Percentiles rank a stretch among this genome's conserved stretches.
These are phyloP conservation scores for Hirschioporus abietinus DNA, from an alignment of 768 basidiomycete species.

Conservation along the genomic window DNA sequence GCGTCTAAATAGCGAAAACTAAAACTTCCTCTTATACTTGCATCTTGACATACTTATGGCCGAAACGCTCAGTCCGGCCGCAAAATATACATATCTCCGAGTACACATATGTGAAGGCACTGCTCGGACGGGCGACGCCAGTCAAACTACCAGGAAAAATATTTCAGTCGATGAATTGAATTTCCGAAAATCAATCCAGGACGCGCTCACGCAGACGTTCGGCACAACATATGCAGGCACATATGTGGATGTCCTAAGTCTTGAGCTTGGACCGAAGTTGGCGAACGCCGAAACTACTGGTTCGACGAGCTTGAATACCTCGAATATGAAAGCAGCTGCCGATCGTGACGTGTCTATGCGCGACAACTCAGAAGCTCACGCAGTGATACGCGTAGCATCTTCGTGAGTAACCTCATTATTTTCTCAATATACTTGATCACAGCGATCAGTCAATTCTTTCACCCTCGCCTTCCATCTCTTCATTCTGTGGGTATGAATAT, in stretches of 20 bases:
- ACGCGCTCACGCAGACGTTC: constrained; percentile 2
- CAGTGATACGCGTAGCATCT: neutral
- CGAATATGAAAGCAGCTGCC: neutral
- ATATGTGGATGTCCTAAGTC: neutral
- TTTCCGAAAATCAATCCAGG: neutral
- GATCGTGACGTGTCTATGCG: neutral
- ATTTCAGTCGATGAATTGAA: neutral
- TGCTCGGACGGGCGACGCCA: neutral
- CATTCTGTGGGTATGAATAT: neutral
- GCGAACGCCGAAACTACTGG: neutral
- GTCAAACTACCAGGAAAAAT: neutral
- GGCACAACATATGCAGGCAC: constrained; percentile 1
- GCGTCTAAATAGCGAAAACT: neutral
- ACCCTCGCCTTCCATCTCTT: neutral
- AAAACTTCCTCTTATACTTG: neutral
- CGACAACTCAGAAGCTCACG: neutral
- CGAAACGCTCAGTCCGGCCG: neutral
- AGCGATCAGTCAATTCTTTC: neutral
- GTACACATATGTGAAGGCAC: neutral
- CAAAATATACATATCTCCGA: neutral
- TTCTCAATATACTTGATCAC: neutral
- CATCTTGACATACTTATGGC: neutral
- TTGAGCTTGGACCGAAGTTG: neutral
- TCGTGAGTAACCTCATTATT: neutral
- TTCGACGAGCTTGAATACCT: no score